phyloP scores from a whole-genome alignment of 2,329 filamentous ascomycete species.

The Fusarium domesticum region DNA sequence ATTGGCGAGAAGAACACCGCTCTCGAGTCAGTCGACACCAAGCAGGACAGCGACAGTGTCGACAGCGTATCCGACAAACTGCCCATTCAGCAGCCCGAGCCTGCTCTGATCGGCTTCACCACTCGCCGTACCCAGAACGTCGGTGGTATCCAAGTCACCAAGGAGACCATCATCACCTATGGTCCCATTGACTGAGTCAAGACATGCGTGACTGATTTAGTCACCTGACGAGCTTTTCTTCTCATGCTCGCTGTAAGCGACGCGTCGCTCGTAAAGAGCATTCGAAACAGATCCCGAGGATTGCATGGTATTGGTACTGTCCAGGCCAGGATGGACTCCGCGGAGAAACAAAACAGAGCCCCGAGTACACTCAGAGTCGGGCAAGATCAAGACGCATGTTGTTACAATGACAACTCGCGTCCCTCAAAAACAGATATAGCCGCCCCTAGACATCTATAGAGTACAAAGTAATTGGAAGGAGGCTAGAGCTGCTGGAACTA shows the following conservation, averaged over 20 bases:
- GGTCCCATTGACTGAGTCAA: conserved; percentile 8
- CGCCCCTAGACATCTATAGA: neutral
- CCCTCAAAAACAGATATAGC: neutral
- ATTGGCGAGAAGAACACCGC: conserved; percentile 7
- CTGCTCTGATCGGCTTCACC: conserved; percentile 21
- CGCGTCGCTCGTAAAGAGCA: conserved; percentile 14
- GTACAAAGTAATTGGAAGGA: neutral
- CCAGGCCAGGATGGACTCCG: conserved; percentile 3
- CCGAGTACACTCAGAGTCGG: neutral
- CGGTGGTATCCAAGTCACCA: conserved; percentile 25
- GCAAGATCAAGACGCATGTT: neutral
- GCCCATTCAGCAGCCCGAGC: conserved; percentile 12
- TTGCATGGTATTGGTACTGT: conserved; percentile 1
- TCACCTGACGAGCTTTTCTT: neutral
- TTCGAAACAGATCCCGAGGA: neutral
- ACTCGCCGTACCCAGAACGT: conserved; percentile 15
- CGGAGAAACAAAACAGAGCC: conserved; percentile 1
- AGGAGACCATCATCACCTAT: conserved; percentile 25
- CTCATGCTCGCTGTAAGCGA: conserved; percentile 1
- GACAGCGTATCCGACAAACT: conserved; percentile 18
- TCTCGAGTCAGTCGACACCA: conserved; percentile 11
- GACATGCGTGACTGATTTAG: neutral
- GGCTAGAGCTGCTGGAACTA: neutral
- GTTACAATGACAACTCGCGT: neutral
- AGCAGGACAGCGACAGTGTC: conserved; percentile 23